These are phyloP conservation scores for Creolimax fragrantissima DNA, from an alignment of 78 protist genomes.

Conservation along the genomic window DNA sequence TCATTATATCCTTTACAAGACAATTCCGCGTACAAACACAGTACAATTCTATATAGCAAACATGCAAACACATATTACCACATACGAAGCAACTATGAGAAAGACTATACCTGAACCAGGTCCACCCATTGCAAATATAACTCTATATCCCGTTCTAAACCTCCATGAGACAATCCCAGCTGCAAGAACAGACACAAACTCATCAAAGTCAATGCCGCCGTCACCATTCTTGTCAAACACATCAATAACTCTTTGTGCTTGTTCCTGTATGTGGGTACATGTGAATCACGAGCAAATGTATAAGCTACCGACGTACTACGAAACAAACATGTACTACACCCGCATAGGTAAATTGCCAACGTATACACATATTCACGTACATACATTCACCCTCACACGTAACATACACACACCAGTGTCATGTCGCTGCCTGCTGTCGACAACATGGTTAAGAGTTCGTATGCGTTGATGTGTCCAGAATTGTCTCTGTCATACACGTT, in stretches of 20 bases:
- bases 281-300: not conserved
- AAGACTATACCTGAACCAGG: slow-evolving; percentile 9
- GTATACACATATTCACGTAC: not conserved
- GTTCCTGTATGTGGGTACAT: not conserved
- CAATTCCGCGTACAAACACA: too few relatives aligned
- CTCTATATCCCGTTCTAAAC: not conserved
- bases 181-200: not conserved
- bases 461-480: not conserved
- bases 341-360: not conserved
- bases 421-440: not conserved
- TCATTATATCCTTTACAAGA: too few relatives aligned
- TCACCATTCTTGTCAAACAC: not conserved
- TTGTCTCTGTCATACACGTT: not conserved
- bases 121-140: not conserved
- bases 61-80: too few relatives aligned
- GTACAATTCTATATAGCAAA: too few relatives aligned
- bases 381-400: not conserved
- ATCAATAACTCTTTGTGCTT: not conserved
- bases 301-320: not conserved
- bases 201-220: not conserved
- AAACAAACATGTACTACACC: not conserved
- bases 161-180: not conserved
- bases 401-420: not conserved
- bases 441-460: not conserved
- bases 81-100: too few relatives aligned